Evolutionary conservation across 192 early-diverging fungal genomes (phyloP).

Genomic region (Backusella morwellensis): DNA sequence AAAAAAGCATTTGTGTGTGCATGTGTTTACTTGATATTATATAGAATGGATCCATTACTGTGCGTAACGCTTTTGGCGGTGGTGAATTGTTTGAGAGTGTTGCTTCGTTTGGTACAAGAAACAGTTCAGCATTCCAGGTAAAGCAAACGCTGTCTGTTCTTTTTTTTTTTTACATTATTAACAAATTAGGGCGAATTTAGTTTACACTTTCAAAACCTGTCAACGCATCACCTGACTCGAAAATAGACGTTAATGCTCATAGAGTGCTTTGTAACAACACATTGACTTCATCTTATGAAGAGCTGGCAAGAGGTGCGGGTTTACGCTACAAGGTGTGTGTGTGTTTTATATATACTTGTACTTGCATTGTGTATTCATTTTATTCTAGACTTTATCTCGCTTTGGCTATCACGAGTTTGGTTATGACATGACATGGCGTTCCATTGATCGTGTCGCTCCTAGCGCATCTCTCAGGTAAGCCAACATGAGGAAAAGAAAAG

Average conservation of each 20-base stretch:
- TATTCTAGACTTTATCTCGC: conserved; percentile 40
- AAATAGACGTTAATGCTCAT: conserved; percentile 61
- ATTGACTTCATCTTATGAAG: conserved; percentile 72
- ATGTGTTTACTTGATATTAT: not conserved
- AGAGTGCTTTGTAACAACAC: conserved; percentile 64
- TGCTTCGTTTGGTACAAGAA: conserved; percentile 76
- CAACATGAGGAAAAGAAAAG: not conserved
- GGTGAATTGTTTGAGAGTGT: conserved; percentile 78
- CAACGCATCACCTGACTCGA: conserved; percentile 66
- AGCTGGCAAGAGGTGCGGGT: conserved; percentile 59
- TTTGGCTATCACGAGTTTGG: conserved; percentile 64
- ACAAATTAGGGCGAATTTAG: conserved; percentile 34
- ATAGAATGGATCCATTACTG: conserved; percentile 61
- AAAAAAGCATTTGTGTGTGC: not conserved
- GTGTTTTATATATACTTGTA: not conserved
- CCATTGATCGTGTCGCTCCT: conserved; percentile 56
- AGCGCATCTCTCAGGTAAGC: conserved; percentile 58
- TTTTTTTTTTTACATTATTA: not conserved
- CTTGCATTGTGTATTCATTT: not conserved
- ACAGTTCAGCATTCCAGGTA: conserved; percentile 61
- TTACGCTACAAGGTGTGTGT: conserved; percentile 54
- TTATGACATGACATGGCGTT: conserved; percentile 79
- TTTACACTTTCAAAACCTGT: conserved; percentile 65
- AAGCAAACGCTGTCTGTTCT: not conserved
- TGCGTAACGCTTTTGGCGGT: conserved; percentile 88